phyloP scores from a whole-genome alignment of 129 eudicot genomes.

The Ambrosia trifida region DNA sequence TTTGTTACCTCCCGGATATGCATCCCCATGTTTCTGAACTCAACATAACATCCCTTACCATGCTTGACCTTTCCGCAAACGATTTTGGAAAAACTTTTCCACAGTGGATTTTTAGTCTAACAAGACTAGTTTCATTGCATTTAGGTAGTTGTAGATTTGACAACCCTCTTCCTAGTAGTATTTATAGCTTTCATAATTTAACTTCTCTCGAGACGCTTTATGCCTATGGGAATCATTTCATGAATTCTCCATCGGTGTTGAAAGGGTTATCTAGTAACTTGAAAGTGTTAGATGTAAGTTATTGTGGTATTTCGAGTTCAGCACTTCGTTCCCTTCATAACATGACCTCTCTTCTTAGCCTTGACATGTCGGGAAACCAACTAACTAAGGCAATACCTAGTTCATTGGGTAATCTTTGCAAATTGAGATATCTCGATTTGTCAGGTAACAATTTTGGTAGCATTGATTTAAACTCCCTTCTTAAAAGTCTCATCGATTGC shows the following conservation, averaged over 20 bases:
- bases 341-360: slow-evolving; percentile 19
- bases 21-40: slow-evolving; percentile 17
- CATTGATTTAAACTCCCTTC: neutral
- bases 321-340: slow-evolving; percentile 8
- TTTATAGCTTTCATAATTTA: slow-evolving; percentile 13
- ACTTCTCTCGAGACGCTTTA: slow-evolving; percentile 16
- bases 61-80: slow-evolving; percentile 36
- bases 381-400: slow-evolving; percentile 1
- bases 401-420: slow-evolving; percentile 18
- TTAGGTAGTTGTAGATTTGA: neutral
- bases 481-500: slow-evolving; percentile 14
- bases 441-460: neutral
- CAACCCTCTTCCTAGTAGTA: neutral
- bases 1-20: too few species aligned
- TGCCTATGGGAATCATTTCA: neutral
- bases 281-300: neutral
- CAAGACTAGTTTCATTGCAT: slow-evolving; percentile 20
- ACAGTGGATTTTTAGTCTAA: slow-evolving; percentile 33
- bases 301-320: slow-evolving; percentile 15
- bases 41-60: slow-evolving; percentile 20
- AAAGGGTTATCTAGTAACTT: slow-evolving; percentile 15
- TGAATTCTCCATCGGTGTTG: slow-evolving; percentile 4
- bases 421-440: slow-evolving; percentile 12
- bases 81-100: neutral
- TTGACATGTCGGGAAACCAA: neutral